Base-by-base conservation (phyloP, 2,329 filamentous ascomycete genomes). In the Trichophyton schoenleinii region DNA sequence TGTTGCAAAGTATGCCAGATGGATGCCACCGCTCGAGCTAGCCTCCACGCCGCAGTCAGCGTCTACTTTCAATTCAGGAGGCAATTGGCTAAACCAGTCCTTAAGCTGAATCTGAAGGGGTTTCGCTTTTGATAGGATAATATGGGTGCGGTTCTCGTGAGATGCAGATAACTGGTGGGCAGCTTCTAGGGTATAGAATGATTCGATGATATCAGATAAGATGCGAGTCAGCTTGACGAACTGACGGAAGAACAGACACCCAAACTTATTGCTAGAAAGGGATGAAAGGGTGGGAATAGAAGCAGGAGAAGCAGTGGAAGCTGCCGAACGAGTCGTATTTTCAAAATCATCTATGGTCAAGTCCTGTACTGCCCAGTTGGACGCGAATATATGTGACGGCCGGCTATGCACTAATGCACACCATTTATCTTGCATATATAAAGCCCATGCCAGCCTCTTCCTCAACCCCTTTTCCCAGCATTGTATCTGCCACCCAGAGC, bases 351-450 rank as follows among this genome's bases (percentile, higher is more conserved):
- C 69, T 58, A 72, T 68, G 20, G 73, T 72, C 28, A 77, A 65
- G 63, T 74, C 73, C 62, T 72, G 70, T 4, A 95, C 89, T 1
- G 86, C 89, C 59, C 59, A 63, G 59, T 61, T 44, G 48, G 53
- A 34, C n/a, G 31, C 6, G 46, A 63, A 60, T 48, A 63, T 58
- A 20, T 61, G 42, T 22, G 59, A 52, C 44, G 52, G 91, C 9
- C 90, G 85, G 8, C 90, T 90, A 69, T 95, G 88, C 25, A 94
- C 86, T 20, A 95, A 78, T 1, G 90, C 86, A 15, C 88, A 89
- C 91, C 91, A 95, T 72, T 89, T 95, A 74, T 96, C 91, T 74
- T 96, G 90, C 87, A 95, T 92, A 71, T 94, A 95, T 58, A 95
- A 74, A 1, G 89, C 91, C 91, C 91, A 96, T 0, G 89, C 90